Base-by-base conservation (phyloP, 2,329 filamentous ascomycete genomes). In the Capronia americana region DNA sequence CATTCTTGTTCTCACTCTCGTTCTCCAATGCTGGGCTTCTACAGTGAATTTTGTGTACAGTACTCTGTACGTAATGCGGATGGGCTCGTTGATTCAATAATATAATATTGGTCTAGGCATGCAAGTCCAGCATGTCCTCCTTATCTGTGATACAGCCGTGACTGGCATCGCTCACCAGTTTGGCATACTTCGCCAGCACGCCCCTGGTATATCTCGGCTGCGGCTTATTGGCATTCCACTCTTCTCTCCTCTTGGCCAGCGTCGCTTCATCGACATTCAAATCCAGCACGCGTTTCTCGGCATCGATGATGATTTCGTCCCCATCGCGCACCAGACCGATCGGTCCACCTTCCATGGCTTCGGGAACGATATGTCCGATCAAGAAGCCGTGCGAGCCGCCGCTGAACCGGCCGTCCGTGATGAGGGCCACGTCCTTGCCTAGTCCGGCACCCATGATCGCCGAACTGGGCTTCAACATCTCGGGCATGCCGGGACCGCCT, bases 361-460 rank as follows among this genome's bases (percentile, higher is more conserved):
- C 92, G 28, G 92, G 92, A 48, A 93, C 92, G 69, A 96, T 90
- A 79, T 95, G 92, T 1, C 92, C 92, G 74, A 95, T 94, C 72
- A 95, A 82, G 85, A 95, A 95, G 46, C 92, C 92, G 84, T 95
- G 92, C 68, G 87, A 90, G 60, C 91, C 92, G 65, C 92, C 92
- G 8, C 87, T 90, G 83, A 92, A 93, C 46, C 91, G 87, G 0
- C 89, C 89, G 73, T 92, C 90, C 0, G 90, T 92, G 77, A 92
- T 88, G 44, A 92, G 81, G 3, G 90, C 90, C 24, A 89, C 86
- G 69, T 91, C 88, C 65, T 89, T 81, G 54, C 89, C 89, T 11
- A 91, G 84, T 17, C 89, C 89, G 23, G 88, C 88, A 20, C 89
- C 89, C 89, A 92, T 92, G 75, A 92, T 89, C 32, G 88, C 88